Conservation (phyloP, 129 eudicot genomes). For the Glebionis coronaria region DNA sequence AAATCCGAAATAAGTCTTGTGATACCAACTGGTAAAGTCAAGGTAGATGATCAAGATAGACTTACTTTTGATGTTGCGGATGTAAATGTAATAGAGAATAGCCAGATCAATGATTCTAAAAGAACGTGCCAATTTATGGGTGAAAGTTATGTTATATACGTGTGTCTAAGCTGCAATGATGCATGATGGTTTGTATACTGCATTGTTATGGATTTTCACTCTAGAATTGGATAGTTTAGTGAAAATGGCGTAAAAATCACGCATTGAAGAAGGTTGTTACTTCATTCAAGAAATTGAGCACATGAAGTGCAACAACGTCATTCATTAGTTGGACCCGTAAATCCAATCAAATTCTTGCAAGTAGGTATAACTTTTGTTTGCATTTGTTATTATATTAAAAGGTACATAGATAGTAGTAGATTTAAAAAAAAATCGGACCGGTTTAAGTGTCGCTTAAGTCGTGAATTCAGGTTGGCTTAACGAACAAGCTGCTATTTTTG, state of each 20-base stretch:
- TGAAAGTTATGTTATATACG: constrained; percentile 9
- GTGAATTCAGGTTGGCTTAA: too few relatives aligned
- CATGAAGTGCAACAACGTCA: constrained; percentile 2
- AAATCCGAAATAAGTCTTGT: neutral
- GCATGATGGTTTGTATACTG: constrained; percentile 9
- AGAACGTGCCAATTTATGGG: neutral
- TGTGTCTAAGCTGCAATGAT: constrained; percentile 15
- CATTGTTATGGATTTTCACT: constrained; percentile 2
- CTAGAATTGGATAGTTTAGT: neutral
- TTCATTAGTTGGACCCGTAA: neutral
- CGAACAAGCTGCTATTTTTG: too few relatives aligned
- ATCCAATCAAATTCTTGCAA: constrained; percentile 1
- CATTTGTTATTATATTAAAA: too few relatives aligned
- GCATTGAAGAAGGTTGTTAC: neutral
- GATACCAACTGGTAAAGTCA: constrained; percentile 21
- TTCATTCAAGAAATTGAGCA: constrained; percentile 8
- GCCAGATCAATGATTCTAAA: neutral
- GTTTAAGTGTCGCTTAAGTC: too few relatives aligned
- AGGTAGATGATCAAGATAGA: neutral
- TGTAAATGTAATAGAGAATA: constrained; percentile 9
- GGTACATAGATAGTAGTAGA: too few relatives aligned
- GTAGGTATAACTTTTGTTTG: too few relatives aligned
- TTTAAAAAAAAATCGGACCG: too few relatives aligned
- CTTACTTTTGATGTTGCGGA: neutral
- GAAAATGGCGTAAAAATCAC: neutral